Evolutionary conservation across 768 basidiomycete genomes (phyloP), one percentile per base, ranked within the genome.

Genomic region (Mycena amicta): DNA sequence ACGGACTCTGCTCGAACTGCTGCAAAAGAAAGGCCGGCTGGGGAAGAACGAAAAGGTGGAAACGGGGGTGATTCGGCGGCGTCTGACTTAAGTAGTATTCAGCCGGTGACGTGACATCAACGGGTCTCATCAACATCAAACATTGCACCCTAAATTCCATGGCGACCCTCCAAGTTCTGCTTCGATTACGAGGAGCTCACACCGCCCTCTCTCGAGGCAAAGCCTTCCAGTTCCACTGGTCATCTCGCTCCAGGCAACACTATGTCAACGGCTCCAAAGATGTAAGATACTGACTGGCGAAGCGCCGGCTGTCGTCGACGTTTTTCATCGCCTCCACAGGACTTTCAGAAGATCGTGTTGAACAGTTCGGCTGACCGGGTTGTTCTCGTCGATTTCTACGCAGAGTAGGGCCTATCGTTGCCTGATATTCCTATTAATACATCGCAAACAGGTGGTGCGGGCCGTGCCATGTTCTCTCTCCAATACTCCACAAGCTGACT

Each of bases 371-470:
- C 75, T 52, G 78, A 80, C 55, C 81, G 83, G 49, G 71, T 89
- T 25, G 81, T 88, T 40, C 73, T 92, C 5, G 89, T 90, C 23
- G 90, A 92, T 63, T 92, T 92, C 63, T 88, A 91, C 68, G 90
- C 91, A 47, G 83, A 90, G 90, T 91, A 65, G 47, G 86, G 25
- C 43, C n/a, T 62, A 37, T 61, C 30, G 45, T 50, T 58, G 20
- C 26, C n/a, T 45, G 49, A 15, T 22, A 23, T 51, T 46, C 20
- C 25, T 46, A 45, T 22, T 23, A 8, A 16, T 15, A 30, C 23
- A 22, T 11, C 43, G 4, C 25, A 30, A n/a, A 47, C 15, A 92
- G 91, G 59, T 93, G 91, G 92, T 93, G 91, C 62, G 74, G 79
- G 5, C 91, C 91, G 37, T 93, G 91, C 75, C 87, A 81, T 63